These are phyloP conservation scores for Trichoderma hamatum DNA, from an alignment of 2,329 filamentous ascomycete genomes.

Conservation along the genomic window DNA sequence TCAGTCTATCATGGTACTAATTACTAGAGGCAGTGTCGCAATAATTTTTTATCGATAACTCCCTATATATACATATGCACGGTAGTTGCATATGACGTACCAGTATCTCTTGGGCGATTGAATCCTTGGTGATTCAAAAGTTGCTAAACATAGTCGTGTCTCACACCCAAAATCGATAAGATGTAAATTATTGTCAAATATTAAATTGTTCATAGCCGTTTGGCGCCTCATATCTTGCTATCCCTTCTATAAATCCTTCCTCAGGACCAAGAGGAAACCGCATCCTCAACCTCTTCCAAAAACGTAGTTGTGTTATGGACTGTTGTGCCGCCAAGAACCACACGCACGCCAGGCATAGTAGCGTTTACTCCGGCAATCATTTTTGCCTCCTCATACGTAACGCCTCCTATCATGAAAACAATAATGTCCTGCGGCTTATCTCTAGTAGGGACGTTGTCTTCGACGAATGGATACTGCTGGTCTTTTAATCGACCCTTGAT, in stretches of 20 bases:
- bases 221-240: background rate
- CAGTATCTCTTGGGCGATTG: too few species aligned
- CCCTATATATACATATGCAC: background rate
- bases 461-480: conserved; percentile 89
- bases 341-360: conserved; percentile 80
- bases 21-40: background rate
- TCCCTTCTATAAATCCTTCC: conserved; percentile 38
- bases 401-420: conserved; percentile 90
- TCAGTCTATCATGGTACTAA: background rate
- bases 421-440: conserved; percentile 98
- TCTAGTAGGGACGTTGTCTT: conserved; percentile 80
- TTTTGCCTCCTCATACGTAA: conserved; percentile 96
- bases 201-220: background rate
- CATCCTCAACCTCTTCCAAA: conserved; percentile 88
- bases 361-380: conserved; percentile 95
- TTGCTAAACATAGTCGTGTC: background rate
- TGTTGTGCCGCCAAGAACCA: conserved; percentile 85
- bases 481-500: conserved; percentile 89
- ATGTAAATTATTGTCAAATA: background rate
- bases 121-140: background rate
- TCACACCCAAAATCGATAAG: background rate
- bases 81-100: conserved; percentile 24
- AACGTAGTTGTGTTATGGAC: conserved; percentile 89
- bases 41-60: conserved; percentile 20
- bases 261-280: conserved; percentile 84